Percentiles rank a stretch among this genome's conserved stretches.
phyloP scores from a whole-genome alignment of 306 rosid species.

The Erythrophleum fordii region DNA sequence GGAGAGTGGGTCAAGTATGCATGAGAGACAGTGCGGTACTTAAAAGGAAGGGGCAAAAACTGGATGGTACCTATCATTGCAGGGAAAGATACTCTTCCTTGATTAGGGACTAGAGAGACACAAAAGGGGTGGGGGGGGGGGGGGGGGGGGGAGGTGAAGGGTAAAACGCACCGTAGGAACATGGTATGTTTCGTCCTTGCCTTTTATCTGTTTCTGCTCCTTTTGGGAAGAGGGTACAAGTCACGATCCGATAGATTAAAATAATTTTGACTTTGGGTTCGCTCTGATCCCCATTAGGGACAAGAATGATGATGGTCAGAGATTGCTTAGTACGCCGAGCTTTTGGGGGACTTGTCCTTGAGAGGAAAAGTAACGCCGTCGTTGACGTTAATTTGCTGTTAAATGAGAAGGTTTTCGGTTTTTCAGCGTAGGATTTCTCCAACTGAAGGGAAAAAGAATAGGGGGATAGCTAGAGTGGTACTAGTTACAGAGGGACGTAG shows the following conservation, averaged over 20 bases:
- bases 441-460: no score
- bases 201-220: background rate
- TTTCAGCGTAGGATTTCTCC: background rate
- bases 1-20: slow-evolving; percentile 6
- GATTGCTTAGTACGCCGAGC: slow-evolving; percentile 19
- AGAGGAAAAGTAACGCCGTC: background rate
- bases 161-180: background rate
- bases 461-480: no score
- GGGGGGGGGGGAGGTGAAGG: slow-evolving; percentile 25
- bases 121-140: slow-evolving; percentile 18
- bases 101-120: slow-evolving; percentile 12
- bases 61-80: slow-evolving; percentile 43
- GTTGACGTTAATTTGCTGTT: background rate
- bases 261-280: slow-evolving; percentile 54
- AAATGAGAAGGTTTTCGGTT: background rate
- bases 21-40: slow-evolving; percentile 25
- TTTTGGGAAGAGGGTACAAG: background rate
- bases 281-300: slow-evolving; percentile 41
- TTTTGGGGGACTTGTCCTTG: background rate
- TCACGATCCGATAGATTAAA: slow-evolving; percentile 29
- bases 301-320: slow-evolving; percentile 40
- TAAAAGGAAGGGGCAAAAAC: slow-evolving; percentile 37
- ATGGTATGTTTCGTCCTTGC: no score
- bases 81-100: slow-evolving; percentile 43
- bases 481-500: background rate